phyloP scores from a whole-genome alignment of 805 yeast genomes.

The Metschnikowia vanudenii region DNA sequence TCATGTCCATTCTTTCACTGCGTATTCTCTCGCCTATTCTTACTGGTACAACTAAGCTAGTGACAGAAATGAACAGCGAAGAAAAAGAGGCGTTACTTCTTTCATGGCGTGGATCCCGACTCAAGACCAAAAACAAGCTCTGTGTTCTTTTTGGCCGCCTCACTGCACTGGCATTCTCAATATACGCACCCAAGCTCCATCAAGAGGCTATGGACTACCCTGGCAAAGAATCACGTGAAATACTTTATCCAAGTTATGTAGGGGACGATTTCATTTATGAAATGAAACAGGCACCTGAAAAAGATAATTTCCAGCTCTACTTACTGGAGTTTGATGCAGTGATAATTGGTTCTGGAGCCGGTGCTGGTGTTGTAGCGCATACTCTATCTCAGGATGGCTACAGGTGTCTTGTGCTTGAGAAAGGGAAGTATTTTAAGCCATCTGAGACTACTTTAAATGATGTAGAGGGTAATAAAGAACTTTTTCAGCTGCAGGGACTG shows the following conservation, averaged over 20 bases:
- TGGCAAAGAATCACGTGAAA: constrained; percentile 28
- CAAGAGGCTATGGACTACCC: constrained; percentile 41
- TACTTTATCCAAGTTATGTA: constrained; percentile 25
- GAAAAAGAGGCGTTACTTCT: constrained; percentile 34
- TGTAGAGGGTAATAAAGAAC: constrained; percentile 29
- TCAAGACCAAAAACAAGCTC: constrained; percentile 35
- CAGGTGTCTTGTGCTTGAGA: constrained; percentile 47
- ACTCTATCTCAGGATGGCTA: constrained; percentile 44
- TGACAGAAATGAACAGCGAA: constrained; percentile 34
- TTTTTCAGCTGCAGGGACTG: constrained; percentile 43
- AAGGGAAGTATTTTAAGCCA: constrained; percentile 44
- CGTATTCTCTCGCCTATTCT: constrained; percentile 29
- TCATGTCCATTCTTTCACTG: constrained; percentile 29
- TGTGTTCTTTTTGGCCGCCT: constrained; percentile 30
- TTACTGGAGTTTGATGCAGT: constrained; percentile 44
- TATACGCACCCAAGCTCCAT: constrained; percentile 33
- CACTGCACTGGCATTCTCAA: constrained; percentile 25
- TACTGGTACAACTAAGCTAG: constrained; percentile 33
- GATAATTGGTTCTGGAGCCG: constrained; percentile 53
- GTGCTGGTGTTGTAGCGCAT: constrained; percentile 53
- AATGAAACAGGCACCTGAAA: constrained; percentile 31
- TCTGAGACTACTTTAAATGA: constrained; percentile 39
- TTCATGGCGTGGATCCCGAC: constrained; percentile 43
- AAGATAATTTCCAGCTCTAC: constrained; percentile 30
- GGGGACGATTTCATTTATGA: constrained; percentile 28